Evolutionary conservation across 352 stramenopile genomes (phyloP).

Genomic region (Aphanomyces astaci): DNA sequence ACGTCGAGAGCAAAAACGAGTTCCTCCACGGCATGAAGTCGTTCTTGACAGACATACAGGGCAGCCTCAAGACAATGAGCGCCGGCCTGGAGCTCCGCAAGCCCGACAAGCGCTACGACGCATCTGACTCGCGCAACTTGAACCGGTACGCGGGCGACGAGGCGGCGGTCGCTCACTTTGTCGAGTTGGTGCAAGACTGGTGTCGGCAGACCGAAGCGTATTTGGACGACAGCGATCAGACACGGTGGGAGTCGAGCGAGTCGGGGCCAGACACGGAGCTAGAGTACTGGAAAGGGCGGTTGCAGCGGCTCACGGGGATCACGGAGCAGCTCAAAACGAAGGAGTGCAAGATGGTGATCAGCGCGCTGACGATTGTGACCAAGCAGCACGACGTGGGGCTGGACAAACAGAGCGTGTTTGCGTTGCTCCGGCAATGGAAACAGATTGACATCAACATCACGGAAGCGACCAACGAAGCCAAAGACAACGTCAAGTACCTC

Average conservation of each 20-base stretch:
- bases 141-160: constrained; percentile 64
- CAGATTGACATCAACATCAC: constrained; percentile 86
- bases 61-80: constrained; percentile 85
- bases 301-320: constrained; percentile 80
- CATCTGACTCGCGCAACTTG: constrained; percentile 55
- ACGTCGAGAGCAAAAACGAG: constrained; percentile 61
- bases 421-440: constrained; percentile 72
- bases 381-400: constrained; percentile 61
- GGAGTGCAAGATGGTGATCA: constrained; percentile 82
- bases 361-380: constrained; percentile 69
- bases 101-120: constrained; percentile 73
- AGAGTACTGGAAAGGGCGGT: constrained; percentile 78
- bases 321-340: constrained; percentile 86
- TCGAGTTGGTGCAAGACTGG: constrained; percentile 85
- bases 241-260: constrained; percentile 71
- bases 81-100: constrained; percentile 83
- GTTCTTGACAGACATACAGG: constrained; percentile 80
- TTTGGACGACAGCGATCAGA: constrained; percentile 76
- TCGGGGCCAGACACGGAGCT: constrained; percentile 72
- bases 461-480: constrained; percentile 72
- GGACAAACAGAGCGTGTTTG: constrained; percentile 55
- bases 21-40: constrained; percentile 74
- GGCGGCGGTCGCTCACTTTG: constrained; percentile 65
- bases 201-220: constrained; percentile 82
- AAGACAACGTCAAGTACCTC: constrained; percentile 83